Evolutionary conservation across 805 yeast species (phyloP), one percentile per base, ranked within the genome.

Genomic region (Saturnispora sekii): DNA sequence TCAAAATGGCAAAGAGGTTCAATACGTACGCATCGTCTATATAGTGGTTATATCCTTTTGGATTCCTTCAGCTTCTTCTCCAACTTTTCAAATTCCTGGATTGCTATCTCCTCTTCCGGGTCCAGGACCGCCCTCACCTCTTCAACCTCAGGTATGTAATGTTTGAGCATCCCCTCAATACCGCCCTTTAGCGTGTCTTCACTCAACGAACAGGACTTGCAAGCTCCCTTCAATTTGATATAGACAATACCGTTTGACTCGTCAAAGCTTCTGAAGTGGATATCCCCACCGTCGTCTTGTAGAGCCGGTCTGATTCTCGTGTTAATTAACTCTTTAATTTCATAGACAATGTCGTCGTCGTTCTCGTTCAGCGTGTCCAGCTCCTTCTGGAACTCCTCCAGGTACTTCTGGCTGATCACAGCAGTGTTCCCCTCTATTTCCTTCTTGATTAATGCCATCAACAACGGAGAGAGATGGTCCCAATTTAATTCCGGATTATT

Each of bases 51-150:
- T 5, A 16, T 43, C 31, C 53, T 63, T 61, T 15, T 52, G 9
- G 26, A 21, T 17, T 39, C 50, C 48, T 69, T 64, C 48, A 79
- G 64, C 50, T 68, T 72, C 53, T 74, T 70, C 61, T 88, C 97
- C 43, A 88, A 72, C 63, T 85, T 84, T 57, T 85, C 90, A 62
- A 51, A 87, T 63, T 88, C 95, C 50, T 77, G 74, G 40, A 85
- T 61, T 1, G 95, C 90, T 34, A 87, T 73, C 61, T 64, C 68
- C 45, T 65, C 69, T 51, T 65, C 69, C 11, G 67, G 67, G 40
- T 65, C 69, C 43, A 65, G 44, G 2, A 64, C 55, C 1, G 65
- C 55, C 51, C 65, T 70, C 8, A 80, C 86, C 41, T 68, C 66
- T 48, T 70, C 69, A 15, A 80, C 85, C 53, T 80, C 87, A 47